Evolutionary conservation across 1,284 basidiomycete species (phyloP).

Genomic region (Thelephora terrestris): DNA sequence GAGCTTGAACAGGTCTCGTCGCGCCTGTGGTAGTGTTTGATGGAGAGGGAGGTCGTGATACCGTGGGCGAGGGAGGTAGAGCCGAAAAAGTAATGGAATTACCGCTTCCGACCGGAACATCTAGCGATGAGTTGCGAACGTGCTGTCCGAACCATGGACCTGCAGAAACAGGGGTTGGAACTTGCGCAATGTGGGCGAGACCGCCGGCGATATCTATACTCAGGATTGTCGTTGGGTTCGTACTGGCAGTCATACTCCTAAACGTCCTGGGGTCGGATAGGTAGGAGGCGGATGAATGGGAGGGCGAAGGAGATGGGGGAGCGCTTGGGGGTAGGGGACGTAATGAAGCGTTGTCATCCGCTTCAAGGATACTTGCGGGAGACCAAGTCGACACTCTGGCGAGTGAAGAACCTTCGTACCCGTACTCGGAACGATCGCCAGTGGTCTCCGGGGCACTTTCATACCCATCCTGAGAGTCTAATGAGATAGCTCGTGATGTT

Average conservation of each 20-base stretch:
- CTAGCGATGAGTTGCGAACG: constrained; percentile 30
- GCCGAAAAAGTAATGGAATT: constrained; percentile 62
- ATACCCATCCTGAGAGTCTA: constrained; percentile 45
- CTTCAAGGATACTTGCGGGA: constrained; percentile 60
- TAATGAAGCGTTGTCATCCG: constrained; percentile 85
- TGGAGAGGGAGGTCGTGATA: constrained; percentile 37
- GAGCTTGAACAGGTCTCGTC: constrained; percentile 53
- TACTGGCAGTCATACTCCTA: constrained; percentile 76
- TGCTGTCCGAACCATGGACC: constrained; percentile 42
- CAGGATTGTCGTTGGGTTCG: constrained; percentile 90
- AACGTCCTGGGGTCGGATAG: constrained; percentile 72
- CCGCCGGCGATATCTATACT: constrained; percentile 76
- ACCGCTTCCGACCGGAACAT: constrained; percentile 40
- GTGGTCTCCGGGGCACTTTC: constrained; percentile 15
- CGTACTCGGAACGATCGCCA: constrained; percentile 18
- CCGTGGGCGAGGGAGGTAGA: constrained; percentile 36
- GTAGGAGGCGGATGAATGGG: constrained; percentile 69
- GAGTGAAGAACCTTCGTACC: constrained; percentile 45
- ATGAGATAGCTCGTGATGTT: constrained; percentile 37
- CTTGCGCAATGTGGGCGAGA: constrained; percentile 88
- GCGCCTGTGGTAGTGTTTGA: constrained; percentile 15
- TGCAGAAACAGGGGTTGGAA: constrained; percentile 48
- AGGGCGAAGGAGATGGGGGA: constrained; percentile 76
- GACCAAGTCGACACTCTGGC: constrained; percentile 67
- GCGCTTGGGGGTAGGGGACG: constrained; percentile 79